Percentiles rank a stretch among this genome's conserved stretches.
phyloP scores from a whole-genome alignment of 805 yeast species.

The Phaffomyces thermotolerans region DNA sequence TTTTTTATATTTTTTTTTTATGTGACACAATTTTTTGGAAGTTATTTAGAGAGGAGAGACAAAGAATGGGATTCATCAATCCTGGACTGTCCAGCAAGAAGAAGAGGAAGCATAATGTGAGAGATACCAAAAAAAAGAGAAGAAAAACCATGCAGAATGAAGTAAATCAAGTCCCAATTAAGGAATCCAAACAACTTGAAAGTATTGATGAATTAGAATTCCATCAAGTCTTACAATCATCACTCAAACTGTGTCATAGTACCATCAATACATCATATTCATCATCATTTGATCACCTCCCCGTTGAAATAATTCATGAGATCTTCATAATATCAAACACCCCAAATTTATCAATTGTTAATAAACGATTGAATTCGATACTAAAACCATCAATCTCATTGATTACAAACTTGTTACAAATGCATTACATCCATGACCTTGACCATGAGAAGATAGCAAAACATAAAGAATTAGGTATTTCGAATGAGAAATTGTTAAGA shows the following conservation, averaged over 20 bases:
- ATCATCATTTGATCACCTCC: conserved; percentile 23
- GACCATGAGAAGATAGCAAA: conserved; percentile 5
- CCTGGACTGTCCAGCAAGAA: not conserved
- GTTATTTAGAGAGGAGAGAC: no score
- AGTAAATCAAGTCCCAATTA: not conserved
- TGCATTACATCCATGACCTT: conserved; percentile 14
- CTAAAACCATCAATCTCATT: conserved; percentile 23
- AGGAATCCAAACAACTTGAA: not conserved
- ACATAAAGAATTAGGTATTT: not conserved
- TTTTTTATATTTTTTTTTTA: no score
- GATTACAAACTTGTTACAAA: conserved; percentile 13
- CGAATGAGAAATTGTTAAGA: not conserved
- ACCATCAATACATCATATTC: not conserved
- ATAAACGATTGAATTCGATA: conserved; percentile 22
- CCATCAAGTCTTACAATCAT: no score
- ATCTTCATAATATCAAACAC: conserved; percentile 34
- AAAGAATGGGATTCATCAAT: conserved; percentile 3
- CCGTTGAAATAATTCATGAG: conserved; percentile 34
- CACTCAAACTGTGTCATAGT: no score
- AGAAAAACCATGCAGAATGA: not conserved
- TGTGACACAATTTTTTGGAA: no score
- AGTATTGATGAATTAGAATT: no score
- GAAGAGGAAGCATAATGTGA: not conserved
- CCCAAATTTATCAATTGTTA: conserved; percentile 27
- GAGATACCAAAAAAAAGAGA: not conserved